These are phyloP conservation scores for Aspergillus taichungensis DNA, from an alignment of 495 filamentous ascomycete species.

Conservation along the genomic window DNA sequence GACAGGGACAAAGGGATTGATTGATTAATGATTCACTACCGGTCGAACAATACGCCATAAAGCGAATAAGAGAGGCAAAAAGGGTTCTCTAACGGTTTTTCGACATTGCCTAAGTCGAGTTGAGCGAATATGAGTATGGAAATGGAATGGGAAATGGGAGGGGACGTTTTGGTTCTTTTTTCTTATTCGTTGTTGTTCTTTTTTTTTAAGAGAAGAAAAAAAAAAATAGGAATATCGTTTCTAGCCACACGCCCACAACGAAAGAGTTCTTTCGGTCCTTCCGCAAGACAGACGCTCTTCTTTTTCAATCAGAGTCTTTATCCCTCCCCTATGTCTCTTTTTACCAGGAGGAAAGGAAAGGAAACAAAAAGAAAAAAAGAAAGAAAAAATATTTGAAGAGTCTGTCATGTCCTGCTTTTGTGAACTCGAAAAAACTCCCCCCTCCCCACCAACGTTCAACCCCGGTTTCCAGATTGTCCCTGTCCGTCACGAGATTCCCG, in stretches of 20 bases:
- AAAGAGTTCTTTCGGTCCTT: background rate
- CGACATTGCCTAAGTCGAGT: no score
- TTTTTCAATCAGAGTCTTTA: slow-evolving; percentile 5
- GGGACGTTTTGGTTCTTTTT: background rate
- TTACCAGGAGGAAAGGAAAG: background rate
- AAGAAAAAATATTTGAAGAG: background rate
- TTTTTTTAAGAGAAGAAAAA: background rate
- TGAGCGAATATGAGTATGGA: no score
- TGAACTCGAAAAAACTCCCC: slow-evolving; percentile 4
- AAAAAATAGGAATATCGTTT: background rate
- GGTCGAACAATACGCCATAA: no score
- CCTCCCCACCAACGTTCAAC: slow-evolving; percentile 17
- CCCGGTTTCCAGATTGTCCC: slow-evolving; percentile 12
- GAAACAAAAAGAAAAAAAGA: background rate
- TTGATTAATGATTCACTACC: no score
- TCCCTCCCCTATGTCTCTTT: slow-evolving; percentile 3
- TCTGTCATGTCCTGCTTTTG: background rate
- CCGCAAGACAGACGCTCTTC: slow-evolving; percentile 4
- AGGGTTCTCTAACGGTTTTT: no score
- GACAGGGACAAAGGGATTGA: no score
- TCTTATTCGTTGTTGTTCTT: background rate
- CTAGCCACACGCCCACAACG: background rate
- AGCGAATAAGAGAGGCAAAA: no score
- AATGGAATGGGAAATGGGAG: background rate
- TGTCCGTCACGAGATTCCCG: slow-evolving; percentile 9